phyloP scores from a whole-genome alignment of 495 filamentous ascomycete species.

The Neurospora sp. region DNA sequence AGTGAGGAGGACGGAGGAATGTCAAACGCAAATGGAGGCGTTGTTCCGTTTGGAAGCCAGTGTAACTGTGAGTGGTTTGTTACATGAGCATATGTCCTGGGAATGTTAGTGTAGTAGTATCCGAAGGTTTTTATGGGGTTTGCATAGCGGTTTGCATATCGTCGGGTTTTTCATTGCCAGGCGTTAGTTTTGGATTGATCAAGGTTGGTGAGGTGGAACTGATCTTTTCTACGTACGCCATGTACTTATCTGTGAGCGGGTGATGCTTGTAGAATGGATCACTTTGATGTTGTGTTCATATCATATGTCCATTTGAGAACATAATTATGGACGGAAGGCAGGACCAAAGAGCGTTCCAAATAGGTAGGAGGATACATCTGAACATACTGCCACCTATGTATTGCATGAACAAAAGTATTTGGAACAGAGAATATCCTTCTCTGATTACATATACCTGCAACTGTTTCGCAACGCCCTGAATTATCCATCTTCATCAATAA shows the following conservation, averaged over 20 bases:
- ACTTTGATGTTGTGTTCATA: background rate
- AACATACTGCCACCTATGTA: background rate
- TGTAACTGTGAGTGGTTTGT: conserved; percentile 22
- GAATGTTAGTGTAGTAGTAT: background rate
- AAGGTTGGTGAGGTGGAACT: background rate
- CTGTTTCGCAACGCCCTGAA: background rate
- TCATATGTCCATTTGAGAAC: background rate
- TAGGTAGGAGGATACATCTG: too few species aligned
- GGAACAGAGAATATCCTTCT: background rate
- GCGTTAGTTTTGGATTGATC: background rate
- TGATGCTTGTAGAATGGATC: background rate
- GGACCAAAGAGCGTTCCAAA: too few species aligned
- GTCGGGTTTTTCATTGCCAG: background rate
- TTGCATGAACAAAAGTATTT: background rate
- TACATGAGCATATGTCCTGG: conserved; percentile 6
- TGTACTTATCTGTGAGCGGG: background rate
- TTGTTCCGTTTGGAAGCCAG: conserved; percentile 11
- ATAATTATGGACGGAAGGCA: background rate
- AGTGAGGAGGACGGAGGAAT: background rate
- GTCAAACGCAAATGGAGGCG: background rate
- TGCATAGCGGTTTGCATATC: background rate
- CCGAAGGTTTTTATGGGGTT: background rate
- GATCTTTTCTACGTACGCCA: background rate
- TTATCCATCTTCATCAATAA: too few species aligned
- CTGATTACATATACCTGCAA: background rate